Evolutionary conservation across 116 monocot genomes (phyloP).

Genomic region (Thalassia testudinum): DNA sequence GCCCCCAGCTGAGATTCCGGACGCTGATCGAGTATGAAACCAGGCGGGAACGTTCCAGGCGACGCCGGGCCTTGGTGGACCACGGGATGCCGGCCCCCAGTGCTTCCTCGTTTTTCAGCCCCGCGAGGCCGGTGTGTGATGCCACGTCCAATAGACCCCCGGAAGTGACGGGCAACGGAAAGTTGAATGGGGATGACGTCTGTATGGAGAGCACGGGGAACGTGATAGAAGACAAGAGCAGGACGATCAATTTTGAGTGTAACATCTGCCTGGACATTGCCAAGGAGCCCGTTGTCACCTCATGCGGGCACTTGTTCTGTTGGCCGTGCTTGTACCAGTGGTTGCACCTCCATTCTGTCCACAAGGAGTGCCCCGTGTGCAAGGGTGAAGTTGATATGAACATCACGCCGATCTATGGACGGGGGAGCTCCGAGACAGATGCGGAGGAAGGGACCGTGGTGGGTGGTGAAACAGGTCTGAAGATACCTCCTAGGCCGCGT

Average conservation of each 20-base stretch:
- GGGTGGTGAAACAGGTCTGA: constrained; percentile 15
- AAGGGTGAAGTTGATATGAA: constrained; percentile 27
- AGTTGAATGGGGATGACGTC: constrained; percentile 5
- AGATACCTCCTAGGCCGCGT: constrained; percentile 59
- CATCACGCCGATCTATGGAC: constrained; percentile 67
- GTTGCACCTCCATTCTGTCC: constrained; percentile 36
- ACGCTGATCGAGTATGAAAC: constrained; percentile 7
- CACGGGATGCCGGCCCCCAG: neutral
- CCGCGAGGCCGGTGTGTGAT: neutral
- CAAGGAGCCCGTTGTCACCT: constrained; percentile 64
- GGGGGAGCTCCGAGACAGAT: constrained; percentile 27
- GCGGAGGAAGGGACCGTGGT: constrained; percentile 10
- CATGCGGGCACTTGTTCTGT: constrained; percentile 76
- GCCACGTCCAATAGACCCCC: neutral
- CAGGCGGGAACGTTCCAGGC: neutral
- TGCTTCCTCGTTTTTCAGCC: neutral
- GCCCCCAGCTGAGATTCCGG: constrained; percentile 9
- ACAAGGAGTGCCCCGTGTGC: constrained; percentile 69
- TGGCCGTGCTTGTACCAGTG: constrained; percentile 77
- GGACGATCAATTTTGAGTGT: constrained; percentile 44
- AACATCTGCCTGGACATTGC: constrained; percentile 66
- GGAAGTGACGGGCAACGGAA: constrained; percentile 11
- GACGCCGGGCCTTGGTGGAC: constrained; percentile 1
- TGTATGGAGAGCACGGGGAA: constrained; percentile 1
- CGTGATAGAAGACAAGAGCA: constrained; percentile 12